Conservation (phyloP, 2,329 filamentous ascomycete genomes). For the Rhynchosporium agropyri region DNA sequence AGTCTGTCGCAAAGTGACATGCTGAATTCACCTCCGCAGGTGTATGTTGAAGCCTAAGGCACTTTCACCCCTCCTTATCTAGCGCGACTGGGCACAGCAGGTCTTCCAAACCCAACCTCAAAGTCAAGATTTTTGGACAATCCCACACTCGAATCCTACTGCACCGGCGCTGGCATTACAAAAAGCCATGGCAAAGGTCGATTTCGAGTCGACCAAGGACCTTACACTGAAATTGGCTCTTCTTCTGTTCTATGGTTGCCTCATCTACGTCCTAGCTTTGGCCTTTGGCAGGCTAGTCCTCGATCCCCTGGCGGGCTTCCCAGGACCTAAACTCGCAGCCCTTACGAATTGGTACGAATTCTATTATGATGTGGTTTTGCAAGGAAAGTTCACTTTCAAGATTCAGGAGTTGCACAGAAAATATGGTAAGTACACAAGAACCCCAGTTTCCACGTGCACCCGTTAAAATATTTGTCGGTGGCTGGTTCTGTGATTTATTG, state of each 20-base stretch:
- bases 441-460: background rate
- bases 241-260: conserved; percentile 3
- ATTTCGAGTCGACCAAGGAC: background rate
- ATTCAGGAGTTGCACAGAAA: conserved; percentile 28
- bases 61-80: conserved; percentile 1
- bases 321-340: conserved; percentile 38
- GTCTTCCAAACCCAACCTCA: conserved; percentile 8
- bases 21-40: background rate
- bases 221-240: conserved; percentile 8
- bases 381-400: conserved; percentile 27
- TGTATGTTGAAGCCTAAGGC: conserved; percentile 9
- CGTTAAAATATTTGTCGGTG: background rate
- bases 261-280: conserved; percentile 13
- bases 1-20: background rate
- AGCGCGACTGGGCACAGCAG: conserved; percentile 13
- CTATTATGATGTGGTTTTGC: conserved; percentile 36
- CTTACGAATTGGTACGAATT: conserved; percentile 35
- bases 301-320: conserved; percentile 40
- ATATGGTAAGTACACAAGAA: conserved; percentile 25
- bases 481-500: conserved; percentile 19
- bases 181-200: conserved; percentile 1
- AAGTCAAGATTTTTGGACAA: conserved; percentile 12
- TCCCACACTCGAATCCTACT: conserved; percentile 3
- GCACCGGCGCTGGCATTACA: background rate
- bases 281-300: conserved; percentile 39